Base-by-base conservation (phyloP, 1,284 basidiomycete species). In the Prillingera fragicola region DNA sequence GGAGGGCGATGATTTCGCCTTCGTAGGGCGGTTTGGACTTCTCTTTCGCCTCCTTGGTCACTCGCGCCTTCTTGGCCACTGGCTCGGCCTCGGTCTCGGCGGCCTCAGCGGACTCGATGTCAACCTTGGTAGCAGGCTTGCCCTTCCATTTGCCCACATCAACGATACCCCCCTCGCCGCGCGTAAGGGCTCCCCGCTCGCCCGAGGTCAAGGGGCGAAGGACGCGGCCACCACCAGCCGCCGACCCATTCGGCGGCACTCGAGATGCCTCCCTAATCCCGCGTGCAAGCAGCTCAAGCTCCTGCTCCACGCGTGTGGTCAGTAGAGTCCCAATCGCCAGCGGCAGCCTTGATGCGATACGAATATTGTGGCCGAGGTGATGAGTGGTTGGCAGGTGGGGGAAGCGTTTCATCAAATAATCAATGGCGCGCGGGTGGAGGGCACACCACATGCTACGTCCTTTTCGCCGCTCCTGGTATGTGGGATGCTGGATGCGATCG, bases 241-340 rank as follows among this genome's bases (percentile, higher is more conserved):
- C 8, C n/a, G 8, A 3, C 18, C 15, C 6, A 4, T 6, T 10
- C 2, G 29, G 29, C 8, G 29, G 29, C n/a, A 15, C n/a, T 7
- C 29, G 29, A 8, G n/a, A 17, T 8, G 10, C 29, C 5, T 3
- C 29, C n/a, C 5, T 17, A 9, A 55, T 41, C 2, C 41, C 27
- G 12, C 34, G 27, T 2, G 32, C 38, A n/a, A 54, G 48, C n/a
- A 52, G 17, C 12, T 45, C 38, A 0, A 57, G 41, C 35, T 60
- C 56, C 40, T 56, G 45, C 18, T 39, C 25, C 4, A 56, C 36
- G 7, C 58, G 44, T 19, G 29, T n/a, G 6, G 18, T 21, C 12
- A 60, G 52, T 40, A 49, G 45, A 4, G 41, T 21, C 4, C 46
- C 35, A 2, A 57, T 47, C 41, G 43, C 33, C 4, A 35, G 42